Evolutionary conservation across 371 early-diverging fungal genomes (phyloP).

Genomic region (Mucor sp.): DNA sequence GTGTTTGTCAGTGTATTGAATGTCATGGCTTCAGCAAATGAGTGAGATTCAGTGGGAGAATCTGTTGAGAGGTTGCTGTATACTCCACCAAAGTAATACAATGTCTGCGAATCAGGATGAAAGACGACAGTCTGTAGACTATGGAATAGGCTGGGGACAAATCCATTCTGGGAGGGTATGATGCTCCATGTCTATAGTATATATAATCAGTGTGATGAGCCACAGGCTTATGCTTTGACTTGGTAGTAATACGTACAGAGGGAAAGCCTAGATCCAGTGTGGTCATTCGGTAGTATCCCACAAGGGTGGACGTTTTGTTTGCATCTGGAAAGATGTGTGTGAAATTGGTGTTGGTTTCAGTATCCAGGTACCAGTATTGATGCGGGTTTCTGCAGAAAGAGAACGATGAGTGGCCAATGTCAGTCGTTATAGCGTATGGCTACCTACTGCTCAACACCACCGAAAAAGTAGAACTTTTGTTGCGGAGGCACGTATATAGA

Average conservation of each 20-base stretch:
- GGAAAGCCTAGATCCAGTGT: neutral
- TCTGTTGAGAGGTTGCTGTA: neutral
- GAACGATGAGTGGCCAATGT: neutral
- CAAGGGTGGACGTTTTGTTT: neutral
- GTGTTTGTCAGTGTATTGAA: neutral
- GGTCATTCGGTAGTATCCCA: neutral
- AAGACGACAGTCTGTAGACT: neutral
- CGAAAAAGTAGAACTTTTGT: neutral
- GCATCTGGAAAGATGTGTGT: neutral
- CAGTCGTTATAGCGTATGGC: neutral
- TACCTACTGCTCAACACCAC: neutral
- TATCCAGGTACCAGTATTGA: neutral
- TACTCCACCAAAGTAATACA: neutral
- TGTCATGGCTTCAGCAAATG: neutral
- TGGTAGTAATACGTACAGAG: neutral
- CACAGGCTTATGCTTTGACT: neutral
- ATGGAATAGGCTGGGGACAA: neutral
- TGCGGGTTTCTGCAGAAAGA: neutral
- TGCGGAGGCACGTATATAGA: neutral
- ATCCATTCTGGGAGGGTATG: neutral
- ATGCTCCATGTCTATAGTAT: neutral
- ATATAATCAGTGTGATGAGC: neutral
- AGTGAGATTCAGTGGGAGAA: neutral
- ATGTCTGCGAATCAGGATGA: neutral
- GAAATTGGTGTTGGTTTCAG: neutral